Evolutionary conservation across 2,329 filamentous ascomycete genomes (phyloP), one percentile per base, ranked within the genome.

Genomic region (Cordyceps tenuipes): DNA sequence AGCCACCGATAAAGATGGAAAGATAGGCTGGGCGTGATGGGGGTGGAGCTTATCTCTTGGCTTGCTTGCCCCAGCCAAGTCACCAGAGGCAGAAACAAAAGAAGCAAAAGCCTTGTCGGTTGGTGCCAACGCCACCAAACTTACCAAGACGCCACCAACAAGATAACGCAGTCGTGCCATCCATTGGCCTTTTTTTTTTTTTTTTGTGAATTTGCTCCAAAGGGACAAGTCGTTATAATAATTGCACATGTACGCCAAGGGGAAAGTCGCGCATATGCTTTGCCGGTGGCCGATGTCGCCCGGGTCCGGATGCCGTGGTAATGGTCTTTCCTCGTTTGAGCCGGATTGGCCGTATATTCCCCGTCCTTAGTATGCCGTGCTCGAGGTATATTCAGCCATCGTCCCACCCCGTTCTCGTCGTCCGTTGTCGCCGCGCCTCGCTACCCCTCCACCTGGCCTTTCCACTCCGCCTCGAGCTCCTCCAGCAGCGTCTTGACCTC

Each of bases 401-500:
- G 29, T 31, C 31, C 23, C 5, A 1, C n/a, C 29, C 29, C 29
- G 29, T 29, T 29, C 5, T 29, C 29, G 29, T 6, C 29, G 29
- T 29, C 29, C 7, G 29, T 29, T 29, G 29, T 36, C 34, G 34
- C 31, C 39, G 3, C 5, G 21, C 6, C 3, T 19, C 31, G 17
- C 36, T 23, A 57, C 12, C 21, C 19, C 31, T 43, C 57, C 49
- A 60, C n/a, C 56, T 71, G 67, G 3, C 50, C 59, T 43, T 63
- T 67, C 73, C 73, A 79, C 57, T 75, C 67, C 7, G 70, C 66
- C 63, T 79, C 75, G 56, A 82, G 68, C 62, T 79, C 75, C 59
- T 73, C 69, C 34, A 85, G 76, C 66, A 75, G 75, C 36, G 78
- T 71, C 43, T 80, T 74, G 63, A 90, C 72, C 34, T 79, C 71